Percentiles rank a stretch among this genome's conserved stretches.
phyloP scores from a whole-genome alignment of 129 eudicot genomes.

The Artemisia argyi region DNA sequence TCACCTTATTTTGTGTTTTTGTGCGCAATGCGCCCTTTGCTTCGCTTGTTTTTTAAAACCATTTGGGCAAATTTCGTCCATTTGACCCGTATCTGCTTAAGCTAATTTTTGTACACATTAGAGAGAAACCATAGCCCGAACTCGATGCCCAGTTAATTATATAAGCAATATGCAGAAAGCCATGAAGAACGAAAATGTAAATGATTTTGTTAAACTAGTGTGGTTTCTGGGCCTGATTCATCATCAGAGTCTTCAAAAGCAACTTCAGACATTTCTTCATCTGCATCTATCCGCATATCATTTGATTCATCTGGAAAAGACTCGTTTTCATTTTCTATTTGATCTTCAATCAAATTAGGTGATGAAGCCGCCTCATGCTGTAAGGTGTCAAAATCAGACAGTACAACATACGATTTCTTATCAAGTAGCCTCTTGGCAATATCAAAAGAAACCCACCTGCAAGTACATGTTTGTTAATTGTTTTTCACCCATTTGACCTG shows the following conservation, averaged over 20 bases:
- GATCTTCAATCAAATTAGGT: slow-evolving; percentile 34
- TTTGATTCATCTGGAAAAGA: slow-evolving; percentile 45
- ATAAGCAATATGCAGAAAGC: background rate
- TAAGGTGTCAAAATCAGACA: slow-evolving; percentile 57
- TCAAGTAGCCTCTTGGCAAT: slow-evolving; percentile 73
- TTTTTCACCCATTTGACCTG: too few relatives aligned
- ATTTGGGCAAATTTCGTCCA: too few relatives aligned
- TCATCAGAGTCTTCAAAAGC: slow-evolving; percentile 73
- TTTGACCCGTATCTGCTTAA: too few relatives aligned
- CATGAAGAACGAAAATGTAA: slow-evolving; percentile 1
- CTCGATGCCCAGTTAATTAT: background rate
- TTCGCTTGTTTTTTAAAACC: too few relatives aligned
- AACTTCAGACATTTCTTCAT: slow-evolving; percentile 73
- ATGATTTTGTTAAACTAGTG: background rate
- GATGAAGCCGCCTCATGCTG: slow-evolving; percentile 41
- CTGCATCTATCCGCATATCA: slow-evolving; percentile 52
- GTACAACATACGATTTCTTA: slow-evolving; percentile 53
- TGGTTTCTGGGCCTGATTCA: slow-evolving; percentile 43
- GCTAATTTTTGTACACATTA: too few relatives aligned
- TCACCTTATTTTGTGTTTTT: too few relatives aligned
- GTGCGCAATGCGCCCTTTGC: too few relatives aligned
- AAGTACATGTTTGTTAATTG: too few relatives aligned
- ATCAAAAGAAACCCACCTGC: slow-evolving; percentile 90
- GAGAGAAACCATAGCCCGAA: too few relatives aligned
- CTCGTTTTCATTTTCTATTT: slow-evolving; percentile 46